Conservation (phyloP, 1,284 basidiomycete species). For the Wallemia mellicola region DNA sequence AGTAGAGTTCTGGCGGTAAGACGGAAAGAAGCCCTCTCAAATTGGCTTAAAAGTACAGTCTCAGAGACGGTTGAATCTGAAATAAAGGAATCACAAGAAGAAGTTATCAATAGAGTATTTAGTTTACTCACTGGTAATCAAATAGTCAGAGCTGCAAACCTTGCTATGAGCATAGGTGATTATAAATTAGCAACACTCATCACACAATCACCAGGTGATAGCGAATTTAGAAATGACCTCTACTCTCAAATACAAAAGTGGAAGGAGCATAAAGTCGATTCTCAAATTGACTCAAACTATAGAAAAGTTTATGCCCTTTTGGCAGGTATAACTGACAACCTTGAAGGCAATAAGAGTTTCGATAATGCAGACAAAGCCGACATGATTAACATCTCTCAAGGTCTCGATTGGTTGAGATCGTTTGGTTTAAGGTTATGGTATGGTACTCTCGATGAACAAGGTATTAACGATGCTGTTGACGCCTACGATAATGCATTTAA, state of each 20-base stretch:
- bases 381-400: conserved; percentile 41
- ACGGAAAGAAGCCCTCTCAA: conserved; percentile 49
- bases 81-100: conserved; percentile 24
- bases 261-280: conserved; percentile 44
- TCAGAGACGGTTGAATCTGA: conserved; percentile 41
- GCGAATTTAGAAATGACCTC: conserved; percentile 43
- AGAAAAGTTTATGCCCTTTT: conserved; percentile 61
- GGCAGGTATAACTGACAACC: conserved; percentile 39
- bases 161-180: conserved; percentile 44
- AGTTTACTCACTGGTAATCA: conserved; percentile 63
- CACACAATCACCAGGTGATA: conserved; percentile 57
- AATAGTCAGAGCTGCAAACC: conserved; percentile 46
- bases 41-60: conserved; percentile 57
- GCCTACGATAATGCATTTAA: conserved; percentile 26
- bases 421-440: conserved; percentile 85
- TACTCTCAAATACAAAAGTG: conserved; percentile 51
- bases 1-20: conserved; percentile 32
- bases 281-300: conserved; percentile 35
- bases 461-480: conserved; percentile 36
- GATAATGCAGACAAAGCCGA: conserved; percentile 27
- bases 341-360: conserved; percentile 24
- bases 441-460: conserved; percentile 36
- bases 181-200: conserved; percentile 73
- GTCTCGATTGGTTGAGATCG: conserved; percentile 77
- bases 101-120: conserved; percentile 31